These are phyloP conservation scores for Artemisia tridentata DNA, from an alignment of 129 eudicot species.

Conservation along the genomic window DNA sequence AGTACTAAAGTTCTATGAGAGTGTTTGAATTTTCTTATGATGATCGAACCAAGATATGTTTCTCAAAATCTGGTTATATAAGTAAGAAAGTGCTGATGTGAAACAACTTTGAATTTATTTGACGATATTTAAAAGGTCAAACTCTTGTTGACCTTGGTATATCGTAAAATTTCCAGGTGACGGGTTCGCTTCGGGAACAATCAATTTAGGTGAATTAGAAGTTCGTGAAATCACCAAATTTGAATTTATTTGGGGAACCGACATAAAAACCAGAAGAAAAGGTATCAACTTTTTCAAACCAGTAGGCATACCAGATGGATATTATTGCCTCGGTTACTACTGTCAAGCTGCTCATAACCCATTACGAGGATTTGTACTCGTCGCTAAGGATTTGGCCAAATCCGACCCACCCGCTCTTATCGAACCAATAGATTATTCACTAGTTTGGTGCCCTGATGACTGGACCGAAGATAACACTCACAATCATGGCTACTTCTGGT, in stretches of 20 bases:
- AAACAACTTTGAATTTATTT: background rate
- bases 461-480: slow-evolving; percentile 49
- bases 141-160: slow-evolving; percentile 16
- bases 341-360: slow-evolving; percentile 64
- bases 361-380: slow-evolving; percentile 71
- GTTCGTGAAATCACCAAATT: slow-evolving; percentile 66
- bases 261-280: slow-evolving; percentile 40
- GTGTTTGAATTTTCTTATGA: no score
- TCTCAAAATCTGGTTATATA: background rate
- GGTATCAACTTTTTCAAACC: slow-evolving; percentile 80
- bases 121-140: background rate
- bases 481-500: slow-evolving; percentile 74
- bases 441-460: slow-evolving; percentile 80
- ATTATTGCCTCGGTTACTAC: slow-evolving; percentile 69
- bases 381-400: slow-evolving; percentile 48
- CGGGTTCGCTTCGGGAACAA: slow-evolving; percentile 61
- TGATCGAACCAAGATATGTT: no score
- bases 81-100: no score
- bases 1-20: no score
- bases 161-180: slow-evolving; percentile 49
- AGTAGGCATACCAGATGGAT: slow-evolving; percentile 60
- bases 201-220: slow-evolving; percentile 87
- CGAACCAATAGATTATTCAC: slow-evolving; percentile 62
- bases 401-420: slow-evolving; percentile 54
- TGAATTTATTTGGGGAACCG: slow-evolving; percentile 70